Base-by-base conservation (phyloP, 2,329 filamentous ascomycete species). In the Plectosphaerella sp. region DNA sequence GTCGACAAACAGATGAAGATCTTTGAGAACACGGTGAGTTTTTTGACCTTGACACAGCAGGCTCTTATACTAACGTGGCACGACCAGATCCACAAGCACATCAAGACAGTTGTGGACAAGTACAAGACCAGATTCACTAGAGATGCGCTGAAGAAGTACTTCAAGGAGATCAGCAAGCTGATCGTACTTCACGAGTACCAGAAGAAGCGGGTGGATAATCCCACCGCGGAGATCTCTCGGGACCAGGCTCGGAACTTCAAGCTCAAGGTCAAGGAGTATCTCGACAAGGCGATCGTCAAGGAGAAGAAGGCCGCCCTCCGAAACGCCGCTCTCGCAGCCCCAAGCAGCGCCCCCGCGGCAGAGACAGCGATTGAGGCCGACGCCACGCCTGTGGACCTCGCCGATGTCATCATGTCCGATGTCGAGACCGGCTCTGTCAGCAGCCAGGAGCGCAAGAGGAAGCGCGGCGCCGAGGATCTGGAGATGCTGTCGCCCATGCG, bases 161-260 rank as follows among this genome's bases (percentile, higher is more conserved):
- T 77, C 51, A 83, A 85, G 61, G 79, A 87, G 67, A 80, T 93
- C 46, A 85, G 85, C 52, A 96, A 96, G 71, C 96, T 93, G 68
- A 80, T 97, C 14, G 92, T 96, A 18, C 83, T 89, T 16, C 94
- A 91, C 0, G 93, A 97, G 67, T 97, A 89, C 72, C 96, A 96
- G 67, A 88, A 93, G 63, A 83, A 85, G 47, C 86, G 91, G n/a
- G 91, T 97, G 10, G 80, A 83, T 45, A 87, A 97, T 62, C 93
- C 91, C 0, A 89, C 83, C 12, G 65, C 66, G n/a, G 61, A 66
- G 47, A 86, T 97, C 58, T 82, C 80, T 25, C 81, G 88, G 36
- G 92, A 90, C 64, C 89, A 94, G 62, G 82, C 87, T 61, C 87
- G 86, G 64, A 90, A 91, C 57, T 83, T 97, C 54, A 96, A 90